A percentile compares a stretch with the other conserved stretches of the same genome.
phyloP scores from a whole-genome alignment of 306 rosid genomes.

The Castanopsis chinensis region DNA sequence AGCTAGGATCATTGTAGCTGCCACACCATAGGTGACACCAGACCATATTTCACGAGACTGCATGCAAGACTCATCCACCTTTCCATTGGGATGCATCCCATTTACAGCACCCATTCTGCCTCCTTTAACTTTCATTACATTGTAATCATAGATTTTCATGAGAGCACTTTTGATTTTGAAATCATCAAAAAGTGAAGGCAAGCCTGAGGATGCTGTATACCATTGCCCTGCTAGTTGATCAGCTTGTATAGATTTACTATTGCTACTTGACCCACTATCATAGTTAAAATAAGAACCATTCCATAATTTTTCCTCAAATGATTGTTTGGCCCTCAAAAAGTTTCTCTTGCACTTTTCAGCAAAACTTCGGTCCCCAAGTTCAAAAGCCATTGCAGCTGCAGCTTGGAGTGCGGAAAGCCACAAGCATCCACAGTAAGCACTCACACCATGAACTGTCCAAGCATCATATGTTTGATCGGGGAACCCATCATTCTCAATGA shows the following conservation, averaged over 20 bases:
- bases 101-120: slow-evolving; percentile 98
- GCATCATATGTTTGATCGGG: slow-evolving; percentile 98
- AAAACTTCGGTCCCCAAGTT: slow-evolving; percentile 70
- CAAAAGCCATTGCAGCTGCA: slow-evolving; percentile 94
- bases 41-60: slow-evolving; percentile 99
- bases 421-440: slow-evolving; percentile 94
- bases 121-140: slow-evolving; percentile 89
- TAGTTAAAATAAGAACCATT: slow-evolving; percentile 96
- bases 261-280: slow-evolving; percentile 86
- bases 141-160: slow-evolving; percentile 76
- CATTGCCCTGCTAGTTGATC: slow-evolving; percentile 99
- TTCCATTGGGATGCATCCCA: slow-evolving; percentile 94
- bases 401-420: slow-evolving; percentile 99
- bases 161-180: slow-evolving; percentile 70
- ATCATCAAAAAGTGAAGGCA: slow-evolving; percentile 83
- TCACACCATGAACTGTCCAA: slow-evolving; percentile 97
- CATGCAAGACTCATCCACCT: slow-evolving; percentile 98
- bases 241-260: slow-evolving; percentile 94
- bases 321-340: slow-evolving; percentile 82
- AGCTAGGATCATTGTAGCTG: slow-evolving; percentile 90
- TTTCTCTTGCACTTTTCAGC: slow-evolving; percentile 87
- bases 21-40: slow-evolving; percentile 93
- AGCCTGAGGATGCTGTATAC: slow-evolving; percentile 94
- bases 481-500: slow-evolving; percentile 91
- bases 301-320: slow-evolving; percentile 85